Base-by-base conservation (phyloP, 2,329 filamentous ascomycete species). In the Ophiostoma sp. region DNA sequence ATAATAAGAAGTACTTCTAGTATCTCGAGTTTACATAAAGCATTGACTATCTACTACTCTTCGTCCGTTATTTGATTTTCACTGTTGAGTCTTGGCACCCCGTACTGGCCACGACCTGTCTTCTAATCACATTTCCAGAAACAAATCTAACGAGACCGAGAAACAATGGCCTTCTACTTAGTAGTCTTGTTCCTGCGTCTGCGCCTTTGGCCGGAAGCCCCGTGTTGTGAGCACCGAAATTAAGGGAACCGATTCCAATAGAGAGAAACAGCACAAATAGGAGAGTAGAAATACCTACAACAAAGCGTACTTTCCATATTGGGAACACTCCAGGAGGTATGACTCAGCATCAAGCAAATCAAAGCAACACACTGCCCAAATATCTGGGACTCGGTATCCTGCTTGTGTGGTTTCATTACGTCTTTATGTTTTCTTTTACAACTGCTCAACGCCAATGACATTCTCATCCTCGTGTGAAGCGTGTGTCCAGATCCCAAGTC, bases 141-240 rank as follows among this genome's bases (percentile, higher is more conserved):
- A 60, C 57, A 60, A 57, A 11, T 57, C 8, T 11, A 54, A 54
- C 6, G 4, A 35, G 4, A 57, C 17, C n/a, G 8, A 57, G n/a
- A 57, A 57, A 57, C 52, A 57, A 27, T 27, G 10, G 52, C 27
- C n/a, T 57, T 57, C 52, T 27, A n/a, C n/a, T n/a, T n/a, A n/a
- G n/a, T n/a, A 57, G 23, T 57, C n/a, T 3, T 57, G 17, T 27
- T 57, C 23, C 52, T 57, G 11, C 52, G 52, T 15, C 52, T 57
- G 23, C 52, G 52, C 20, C 44, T 7, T 10, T n/a, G 23, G 15
- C 13, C 15, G 57, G 57, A 62, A 33, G 57, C 57, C 57, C 57
- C 57, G 57, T 62, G 27, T 7, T 62, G 13, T 17, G 44, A 48
- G 57, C 57, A 62, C 57, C 57, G 57, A 62, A 27, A 62, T 62